Evolutionary conservation across 805 yeast genomes (phyloP).

Genomic region (Yarrowia phangngaensis): DNA sequence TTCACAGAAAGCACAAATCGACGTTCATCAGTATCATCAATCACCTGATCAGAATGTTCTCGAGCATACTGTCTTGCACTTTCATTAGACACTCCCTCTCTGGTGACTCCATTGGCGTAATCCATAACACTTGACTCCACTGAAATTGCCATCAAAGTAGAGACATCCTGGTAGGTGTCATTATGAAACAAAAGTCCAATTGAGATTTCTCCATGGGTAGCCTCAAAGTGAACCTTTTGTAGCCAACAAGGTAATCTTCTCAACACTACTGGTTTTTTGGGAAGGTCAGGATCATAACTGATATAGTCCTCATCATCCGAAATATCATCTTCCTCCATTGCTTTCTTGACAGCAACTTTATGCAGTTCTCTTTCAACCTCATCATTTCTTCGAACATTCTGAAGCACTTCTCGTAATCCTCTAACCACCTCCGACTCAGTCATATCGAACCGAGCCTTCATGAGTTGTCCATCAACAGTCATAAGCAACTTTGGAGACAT

Average conservation of each 20-base stretch:
- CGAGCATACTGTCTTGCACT: slow-evolving; percentile 11
- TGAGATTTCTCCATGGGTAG: slow-evolving; percentile 34
- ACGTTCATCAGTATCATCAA: slow-evolving; percentile 31
- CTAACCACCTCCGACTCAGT: slow-evolving; percentile 39
- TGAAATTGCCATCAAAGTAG: slow-evolving; percentile 10
- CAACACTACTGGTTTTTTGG: slow-evolving; percentile 18
- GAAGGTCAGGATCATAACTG: slow-evolving; percentile 6
- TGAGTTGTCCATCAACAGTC: slow-evolving; percentile 32
- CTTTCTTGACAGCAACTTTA: slow-evolving; percentile 3
- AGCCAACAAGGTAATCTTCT: slow-evolving; percentile 36
- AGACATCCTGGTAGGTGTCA: slow-evolving; percentile 6
- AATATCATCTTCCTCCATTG: slow-evolving; percentile 16
- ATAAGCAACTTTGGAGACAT: slow-evolving; percentile 38
- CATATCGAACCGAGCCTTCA: slow-evolving; percentile 34
- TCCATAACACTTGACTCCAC: slow-evolving; percentile 5
- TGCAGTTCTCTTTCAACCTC: neutral
- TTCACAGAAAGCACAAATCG: slow-evolving; percentile 14
- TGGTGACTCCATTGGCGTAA: slow-evolving; percentile 7
- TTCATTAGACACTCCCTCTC: slow-evolving; percentile 3
- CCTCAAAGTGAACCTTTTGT: slow-evolving; percentile 34
- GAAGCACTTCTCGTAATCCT: slow-evolving; percentile 34
- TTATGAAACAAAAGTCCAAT: slow-evolving; percentile 29
- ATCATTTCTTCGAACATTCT: slow-evolving; percentile 21
- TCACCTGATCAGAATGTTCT: slow-evolving; percentile 18
- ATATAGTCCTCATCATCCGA: neutral